phyloP scores from a whole-genome alignment of 768 basidiomycete species.

The Botryobasidium botryosum region DNA sequence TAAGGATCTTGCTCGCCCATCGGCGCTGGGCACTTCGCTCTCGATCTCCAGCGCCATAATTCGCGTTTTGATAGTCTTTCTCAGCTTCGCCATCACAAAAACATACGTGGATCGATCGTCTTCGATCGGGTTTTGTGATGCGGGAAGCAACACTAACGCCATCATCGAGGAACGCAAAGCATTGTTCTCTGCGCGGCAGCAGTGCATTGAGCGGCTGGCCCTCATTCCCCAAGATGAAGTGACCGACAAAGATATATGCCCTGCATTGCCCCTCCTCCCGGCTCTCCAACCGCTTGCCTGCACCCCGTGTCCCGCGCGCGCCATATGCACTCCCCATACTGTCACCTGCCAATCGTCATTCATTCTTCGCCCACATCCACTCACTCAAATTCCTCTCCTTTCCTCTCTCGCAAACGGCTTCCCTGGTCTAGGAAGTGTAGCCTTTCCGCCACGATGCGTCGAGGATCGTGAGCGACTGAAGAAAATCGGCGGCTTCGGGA shows the following conservation, averaged over 20 bases:
- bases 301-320: slow-evolving; percentile 57
- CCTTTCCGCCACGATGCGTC: slow-evolving; percentile 55
- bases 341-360: slow-evolving; percentile 55
- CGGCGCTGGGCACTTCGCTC: too few species aligned
- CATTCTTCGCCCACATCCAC: slow-evolving; percentile 39
- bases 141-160: slow-evolving; percentile 41
- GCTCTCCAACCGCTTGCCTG: slow-evolving; percentile 48
- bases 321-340: slow-evolving; percentile 35
- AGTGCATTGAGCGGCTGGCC: slow-evolving; percentile 2
- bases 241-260: slow-evolving; percentile 20
- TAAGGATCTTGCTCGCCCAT: too few species aligned
- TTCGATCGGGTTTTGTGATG: slow-evolving; percentile 60
- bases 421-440: slow-evolving; percentile 61
- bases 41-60: too few species aligned
- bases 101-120: slow-evolving; percentile 38
- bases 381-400: slow-evolving; percentile 20
- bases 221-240: not conserved
- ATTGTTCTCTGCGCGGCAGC: slow-evolving; percentile 17
- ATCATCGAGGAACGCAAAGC: slow-evolving; percentile 37
- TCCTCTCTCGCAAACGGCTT: slow-evolving; percentile 42
- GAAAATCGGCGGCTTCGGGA: slow-evolving; percentile 59
- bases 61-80: too few species aligned
- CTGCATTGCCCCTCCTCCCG: slow-evolving; percentile 36
- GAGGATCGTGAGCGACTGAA: slow-evolving; percentile 57
- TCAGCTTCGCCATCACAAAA: too few species aligned